Conservation (phyloP, 1,284 basidiomycete species). For the Sporisorium reilianum region DNA sequence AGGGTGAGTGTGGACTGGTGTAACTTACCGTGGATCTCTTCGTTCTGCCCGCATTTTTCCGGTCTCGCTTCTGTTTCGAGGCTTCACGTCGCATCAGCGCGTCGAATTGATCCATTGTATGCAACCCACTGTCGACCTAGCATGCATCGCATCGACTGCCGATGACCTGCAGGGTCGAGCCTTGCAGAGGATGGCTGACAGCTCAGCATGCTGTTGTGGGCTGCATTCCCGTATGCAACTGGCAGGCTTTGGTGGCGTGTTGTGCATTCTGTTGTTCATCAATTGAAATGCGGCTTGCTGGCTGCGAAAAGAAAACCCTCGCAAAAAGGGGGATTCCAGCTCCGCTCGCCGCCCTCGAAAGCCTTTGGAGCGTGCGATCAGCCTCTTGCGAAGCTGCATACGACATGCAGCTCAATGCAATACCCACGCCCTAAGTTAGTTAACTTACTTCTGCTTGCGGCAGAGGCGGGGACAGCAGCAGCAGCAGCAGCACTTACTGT, state of each 20-base stretch:
- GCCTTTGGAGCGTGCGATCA: neutral
- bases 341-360: neutral
- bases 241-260: neutral
- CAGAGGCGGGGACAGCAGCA: no score
- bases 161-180: no score
- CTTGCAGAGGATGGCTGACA: conserved; percentile 1
- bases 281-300: neutral
- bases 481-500: no score
- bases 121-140: neutral
- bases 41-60: no score
- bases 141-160: neutral
- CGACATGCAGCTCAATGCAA: neutral
- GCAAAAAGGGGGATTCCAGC: no score
- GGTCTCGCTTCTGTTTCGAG: neutral
- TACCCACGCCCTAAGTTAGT: neutral
- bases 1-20: no score
- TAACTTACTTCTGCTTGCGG: conserved; percentile 4
- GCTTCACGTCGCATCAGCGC: neutral
- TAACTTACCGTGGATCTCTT: no score
- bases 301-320: neutral
- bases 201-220: neutral
- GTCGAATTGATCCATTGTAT: neutral
- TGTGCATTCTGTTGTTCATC: neutral
- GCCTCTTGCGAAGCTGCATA: neutral
- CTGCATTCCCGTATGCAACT: neutral